Base-by-base conservation (phyloP, 495 filamentous ascomycete genomes). In the Aspergillus indologenus region DNA sequence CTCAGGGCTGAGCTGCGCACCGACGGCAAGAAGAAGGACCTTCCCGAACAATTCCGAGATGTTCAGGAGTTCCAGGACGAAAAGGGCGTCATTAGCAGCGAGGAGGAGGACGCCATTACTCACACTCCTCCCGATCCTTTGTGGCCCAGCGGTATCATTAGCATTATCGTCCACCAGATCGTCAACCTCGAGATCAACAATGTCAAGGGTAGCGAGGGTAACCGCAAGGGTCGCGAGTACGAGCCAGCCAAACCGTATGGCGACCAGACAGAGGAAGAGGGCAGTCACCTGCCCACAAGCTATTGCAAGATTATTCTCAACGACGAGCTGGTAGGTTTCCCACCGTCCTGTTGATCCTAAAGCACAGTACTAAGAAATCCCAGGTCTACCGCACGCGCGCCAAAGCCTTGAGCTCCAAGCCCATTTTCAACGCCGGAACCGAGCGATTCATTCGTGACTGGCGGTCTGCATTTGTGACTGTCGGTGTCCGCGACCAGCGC, bases 371-470 rank as follows among this genome's bases (percentile, higher is more conserved):
- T 42, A 48, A 45, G 26, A 29, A 29, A 20, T 6, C 1, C 46
- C 59, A 83, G 80, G 67, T 92, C 51, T 98, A 96, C 75, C 89
- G 91, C 61, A 98, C 93, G 29, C 85, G 93, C 62, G 79, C 88
- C 20, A 97, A 98, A 75, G 91, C 90, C 23, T 86, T 96, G 14
- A 95, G 89, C 61, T 92, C 89, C 47, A 92, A 92, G 71, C 93
- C 93, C 11, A 96, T 97, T 61, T 98, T 96, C 78, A 96, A 97
- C 63, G 92, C 93, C 15, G 93, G 93, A 40, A 96, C 92, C 6
- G 93, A 98, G 68, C 83, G 90, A 2, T 98, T 98, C 64, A 80
- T 97, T n/a, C 86, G 93, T 14, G 93, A 98, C 69, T 98, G 93
- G 93, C 81, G 91, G 48, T 92, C 88, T 34, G 81, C 84, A 31